A percentile compares a stretch with the other conserved stretches of the same genome.
These are phyloP conservation scores for Apiotrichum brassicae DNA, from an alignment of 1,284 basidiomycete genomes.

Conservation along the genomic window DNA sequence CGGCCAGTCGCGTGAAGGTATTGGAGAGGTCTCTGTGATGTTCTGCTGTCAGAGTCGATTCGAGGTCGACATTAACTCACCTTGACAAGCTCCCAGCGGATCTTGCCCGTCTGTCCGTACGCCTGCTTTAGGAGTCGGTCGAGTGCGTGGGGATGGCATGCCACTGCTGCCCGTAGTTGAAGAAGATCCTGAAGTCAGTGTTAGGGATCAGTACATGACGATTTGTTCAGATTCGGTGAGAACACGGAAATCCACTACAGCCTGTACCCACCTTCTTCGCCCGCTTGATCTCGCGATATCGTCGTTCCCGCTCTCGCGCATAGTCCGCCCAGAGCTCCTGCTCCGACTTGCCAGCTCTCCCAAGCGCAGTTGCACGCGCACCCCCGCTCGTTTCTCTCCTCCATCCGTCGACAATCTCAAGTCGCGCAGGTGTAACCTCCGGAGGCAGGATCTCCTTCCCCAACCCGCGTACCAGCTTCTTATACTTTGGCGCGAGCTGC, in stretches of 20 bases:
- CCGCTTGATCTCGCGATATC: neutral
- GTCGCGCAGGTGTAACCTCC: neutral
- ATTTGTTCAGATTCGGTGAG: neutral
- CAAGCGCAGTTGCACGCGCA: neutral
- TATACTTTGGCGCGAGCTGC: slow-evolving; percentile 21
- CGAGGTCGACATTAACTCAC: slow-evolving; percentile 13
- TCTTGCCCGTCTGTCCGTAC: neutral
- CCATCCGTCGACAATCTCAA: neutral
- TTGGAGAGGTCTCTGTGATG: slow-evolving; percentile 5
- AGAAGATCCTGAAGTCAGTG: slow-evolving; percentile 21
- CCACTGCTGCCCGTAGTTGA: slow-evolving; percentile 30
- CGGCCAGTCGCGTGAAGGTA: neutral
- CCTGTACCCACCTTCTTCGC: neutral
- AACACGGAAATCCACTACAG: no score
- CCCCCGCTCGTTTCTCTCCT: neutral
- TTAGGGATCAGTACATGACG: neutral
- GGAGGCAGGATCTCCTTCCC: neutral
- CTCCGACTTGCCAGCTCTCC: neutral
- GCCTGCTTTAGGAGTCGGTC: slow-evolving; percentile 14
- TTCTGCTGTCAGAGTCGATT: slow-evolving; percentile 6
- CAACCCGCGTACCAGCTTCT: neutral
- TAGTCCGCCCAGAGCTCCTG: neutral
- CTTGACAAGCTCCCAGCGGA: slow-evolving; percentile 15
- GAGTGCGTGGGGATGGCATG: slow-evolving; percentile 37
- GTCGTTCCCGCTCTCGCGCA: neutral